These are phyloP conservation scores for Panaeolus papilionaceus DNA, from an alignment of 768 basidiomycete genomes.

Conservation along the genomic window DNA sequence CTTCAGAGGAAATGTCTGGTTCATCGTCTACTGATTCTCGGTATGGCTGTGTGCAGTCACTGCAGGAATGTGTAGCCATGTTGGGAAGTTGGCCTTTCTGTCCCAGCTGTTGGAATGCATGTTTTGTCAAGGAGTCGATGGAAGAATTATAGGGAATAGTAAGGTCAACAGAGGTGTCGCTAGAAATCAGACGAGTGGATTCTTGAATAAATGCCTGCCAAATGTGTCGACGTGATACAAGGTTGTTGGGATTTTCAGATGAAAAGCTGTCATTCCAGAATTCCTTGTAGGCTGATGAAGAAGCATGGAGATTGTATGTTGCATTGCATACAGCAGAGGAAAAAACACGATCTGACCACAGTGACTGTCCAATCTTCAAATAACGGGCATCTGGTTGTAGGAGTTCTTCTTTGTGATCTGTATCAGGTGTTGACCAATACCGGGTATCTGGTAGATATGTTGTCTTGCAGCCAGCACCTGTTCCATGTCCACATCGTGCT, in stretches of 20 bases:
- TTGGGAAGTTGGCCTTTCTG: neutral
- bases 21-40: conserved; percentile 5
- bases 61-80: conserved; percentile 9
- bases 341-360: conserved; percentile 24
- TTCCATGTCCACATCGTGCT: neutral
- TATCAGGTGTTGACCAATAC: neutral
- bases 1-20: neutral
- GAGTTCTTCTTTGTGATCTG: neutral
- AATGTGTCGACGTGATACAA: too few relatives aligned
- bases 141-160: too few relatives aligned
- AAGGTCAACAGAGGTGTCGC: too few relatives aligned
- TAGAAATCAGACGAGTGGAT: too few relatives aligned
- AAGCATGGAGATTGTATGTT: conserved; percentile 30
- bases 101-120: conserved; percentile 15
- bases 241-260: neutral
- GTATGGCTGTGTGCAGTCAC: conserved; percentile 14
- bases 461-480: neutral
- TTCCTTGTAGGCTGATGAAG: conserved; percentile 25
- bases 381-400: conserved; percentile 13
- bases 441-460: neutral
- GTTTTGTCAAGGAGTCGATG: conserved; percentile 8
- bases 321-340: conserved; percentile 28
- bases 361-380: conserved; percentile 24
- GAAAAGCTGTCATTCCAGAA: conserved; percentile 28
- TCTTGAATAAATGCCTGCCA: too few relatives aligned